These are phyloP conservation scores for Sequoia sempervirens DNA, from an alignment of 75 land plant species.

Conservation along the genomic window DNA sequence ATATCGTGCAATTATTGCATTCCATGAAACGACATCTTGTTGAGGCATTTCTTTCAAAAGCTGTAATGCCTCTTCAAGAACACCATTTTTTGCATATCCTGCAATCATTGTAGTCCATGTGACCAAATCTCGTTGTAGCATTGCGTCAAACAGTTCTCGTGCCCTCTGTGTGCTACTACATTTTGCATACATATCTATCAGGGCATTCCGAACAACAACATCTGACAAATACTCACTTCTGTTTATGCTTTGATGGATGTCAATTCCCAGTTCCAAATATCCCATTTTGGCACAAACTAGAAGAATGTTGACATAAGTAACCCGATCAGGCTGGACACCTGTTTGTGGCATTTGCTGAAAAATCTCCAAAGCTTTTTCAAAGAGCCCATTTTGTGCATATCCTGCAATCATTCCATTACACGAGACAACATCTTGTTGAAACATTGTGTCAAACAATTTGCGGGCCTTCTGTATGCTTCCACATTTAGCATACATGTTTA, in stretches of 20 bases:
- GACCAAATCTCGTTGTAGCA: conserved; percentile 30
- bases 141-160: conserved; percentile 35
- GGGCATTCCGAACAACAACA: conserved; percentile 40
- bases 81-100: conserved; percentile 48
- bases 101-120: conserved; percentile 73
- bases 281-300: conserved; percentile 59
- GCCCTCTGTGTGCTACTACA: conserved; percentile 49
- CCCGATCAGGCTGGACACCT: conserved; percentile 33
- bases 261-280: conserved; percentile 54
- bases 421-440: not conserved
- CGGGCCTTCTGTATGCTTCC: conserved; percentile 38
- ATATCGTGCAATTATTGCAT: too few species aligned
- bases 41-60: conserved; percentile 42
- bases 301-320: conserved; percentile 38
- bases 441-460: conserved; percentile 24
- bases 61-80: conserved; percentile 38
- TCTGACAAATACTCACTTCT: conserved; percentile 29
- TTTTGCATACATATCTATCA: conserved; percentile 62
- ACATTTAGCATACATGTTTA: conserved; percentile 66
- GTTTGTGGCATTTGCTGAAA: conserved; percentile 46
- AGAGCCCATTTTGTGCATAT: not conserved
- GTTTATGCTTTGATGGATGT: conserved; percentile 55
- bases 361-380: conserved; percentile 44
- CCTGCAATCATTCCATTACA: conserved; percentile 43
- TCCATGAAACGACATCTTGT: not conserved